Evolutionary conservation across 768 basidiomycete genomes (phyloP).

Genomic region (Boletellus ananiceps): DNA sequence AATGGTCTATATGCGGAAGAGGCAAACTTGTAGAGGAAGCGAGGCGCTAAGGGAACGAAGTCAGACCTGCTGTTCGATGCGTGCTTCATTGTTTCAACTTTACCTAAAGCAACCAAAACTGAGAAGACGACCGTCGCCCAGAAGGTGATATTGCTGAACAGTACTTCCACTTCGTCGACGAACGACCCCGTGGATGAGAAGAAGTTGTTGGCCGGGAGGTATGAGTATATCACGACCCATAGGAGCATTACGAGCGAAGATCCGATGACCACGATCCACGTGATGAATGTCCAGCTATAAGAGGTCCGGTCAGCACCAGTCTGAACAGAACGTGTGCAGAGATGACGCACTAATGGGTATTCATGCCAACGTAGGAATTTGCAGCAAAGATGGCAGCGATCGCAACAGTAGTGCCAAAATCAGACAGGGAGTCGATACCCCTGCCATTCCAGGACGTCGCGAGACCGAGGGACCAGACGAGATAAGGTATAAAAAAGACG

Average conservation of each 20-base stretch:
- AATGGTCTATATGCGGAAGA: constrained; percentile 67
- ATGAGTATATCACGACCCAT: constrained; percentile 90
- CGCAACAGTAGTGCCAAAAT: constrained; percentile 90
- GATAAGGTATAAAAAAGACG: constrained; percentile 82
- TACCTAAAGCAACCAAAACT: constrained; percentile 68
- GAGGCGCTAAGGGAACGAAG: constrained; percentile 54
- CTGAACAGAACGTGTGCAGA: constrained; percentile 4
- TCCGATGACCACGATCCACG: constrained; percentile 76
- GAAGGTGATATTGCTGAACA: constrained; percentile 78
- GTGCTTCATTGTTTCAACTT: constrained; percentile 10
- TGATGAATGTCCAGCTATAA: constrained; percentile 74
- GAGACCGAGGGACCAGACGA: constrained; percentile 62
- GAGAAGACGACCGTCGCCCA: constrained; percentile 77
- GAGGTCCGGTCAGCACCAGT: constrained; percentile 1
- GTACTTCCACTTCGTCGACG: constrained; percentile 61
- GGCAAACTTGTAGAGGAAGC: constrained; percentile 74
- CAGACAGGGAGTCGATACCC: constrained; percentile 72
- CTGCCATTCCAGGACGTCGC: constrained; percentile 74
- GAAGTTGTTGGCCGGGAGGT: constrained; percentile 66
- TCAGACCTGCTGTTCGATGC: constrained; percentile 12
- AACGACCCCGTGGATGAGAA: constrained; percentile 72
- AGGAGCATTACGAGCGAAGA: constrained; percentile 76
- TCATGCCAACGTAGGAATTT: constrained; percentile 86
- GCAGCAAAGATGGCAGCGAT: constrained; percentile 85
- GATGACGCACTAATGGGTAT: constrained; percentile 77